Evolutionary conservation across 2,329 filamentous ascomycete genomes (phyloP), one percentile per base, ranked within the genome.

Genomic region (Coniella lustricola): DNA sequence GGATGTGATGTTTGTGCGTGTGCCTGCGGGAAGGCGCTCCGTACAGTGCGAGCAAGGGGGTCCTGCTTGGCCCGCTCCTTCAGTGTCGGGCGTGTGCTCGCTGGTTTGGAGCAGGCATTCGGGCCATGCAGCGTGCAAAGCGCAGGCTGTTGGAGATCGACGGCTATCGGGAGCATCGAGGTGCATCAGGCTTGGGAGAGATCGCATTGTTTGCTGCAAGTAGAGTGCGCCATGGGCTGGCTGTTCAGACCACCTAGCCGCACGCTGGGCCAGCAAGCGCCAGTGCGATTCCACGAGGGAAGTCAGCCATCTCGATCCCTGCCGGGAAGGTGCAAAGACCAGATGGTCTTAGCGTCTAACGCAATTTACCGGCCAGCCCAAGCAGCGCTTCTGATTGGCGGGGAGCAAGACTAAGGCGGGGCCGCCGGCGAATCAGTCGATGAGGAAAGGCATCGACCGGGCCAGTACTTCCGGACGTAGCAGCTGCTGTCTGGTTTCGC

Each of bases 291-390:
- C 20, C 7, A 9, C 21, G 21, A 21, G 18, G 25, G 39, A 45
- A 29, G 29, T 17, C 34, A 35, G 37, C 34, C 48, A 48, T 50
- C 44, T 36, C 42, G 44, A 53, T 48, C 51, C 51, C 40, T 48
- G 44, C 34, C 18, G 14, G 35, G 17, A 29, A 40, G 37, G 22
- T 47, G 40, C 33, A 29, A 36, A 40, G 43, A 41, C 37, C 39
- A 33, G 48, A 31, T 31, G 37, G 37, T 32, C 34, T 46, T 53
- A 50, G 48, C 50, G 50, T 38, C 29, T 32, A 36, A 22, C 14
- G 48, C 40, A 53, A 50, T 52, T 47, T 50, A 38, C 29, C 20
- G 36, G 29, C 38, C 34, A 20, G 46, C 20, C 18, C n/a, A 39
- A n/a, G 21, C 39, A 12, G n/a, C 44, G 22, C 48, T 36, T 40